Percentiles rank a stretch among this genome's conserved stretches.
These are phyloP conservation scores for Amanita polypyramis DNA, from an alignment of 768 basidiomycete genomes.

Conservation along the genomic window DNA sequence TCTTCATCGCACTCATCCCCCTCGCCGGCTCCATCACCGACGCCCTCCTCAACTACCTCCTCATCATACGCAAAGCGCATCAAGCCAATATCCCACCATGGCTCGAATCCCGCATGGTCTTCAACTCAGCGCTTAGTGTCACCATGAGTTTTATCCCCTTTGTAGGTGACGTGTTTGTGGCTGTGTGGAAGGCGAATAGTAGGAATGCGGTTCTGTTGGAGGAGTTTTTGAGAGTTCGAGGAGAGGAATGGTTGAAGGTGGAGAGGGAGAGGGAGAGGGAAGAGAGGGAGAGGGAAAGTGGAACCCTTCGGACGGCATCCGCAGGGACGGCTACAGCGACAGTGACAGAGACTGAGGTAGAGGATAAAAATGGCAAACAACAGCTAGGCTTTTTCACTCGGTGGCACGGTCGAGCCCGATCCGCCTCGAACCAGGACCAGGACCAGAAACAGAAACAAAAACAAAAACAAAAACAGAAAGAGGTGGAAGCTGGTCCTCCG, in stretches of 20 bases:
- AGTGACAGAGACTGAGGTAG: not conserved
- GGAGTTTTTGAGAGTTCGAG: conserved; percentile 72
- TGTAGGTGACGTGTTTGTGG: conserved; percentile 67
- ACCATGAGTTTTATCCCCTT: conserved; percentile 58
- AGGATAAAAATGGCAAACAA: not conserved
- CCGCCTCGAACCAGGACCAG: too few relatives aligned
- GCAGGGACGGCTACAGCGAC: not conserved
- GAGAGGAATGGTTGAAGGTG: conserved; percentile 49
- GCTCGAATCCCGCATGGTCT: conserved; percentile 64
- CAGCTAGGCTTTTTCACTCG: not conserved
- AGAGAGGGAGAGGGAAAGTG: conserved; percentile 11
- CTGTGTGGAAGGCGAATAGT: conserved; percentile 78
- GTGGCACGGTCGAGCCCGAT: not conserved
- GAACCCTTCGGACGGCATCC: too few relatives aligned
- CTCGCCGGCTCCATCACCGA: conserved; percentile 59
- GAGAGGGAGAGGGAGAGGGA: conserved; percentile 18
- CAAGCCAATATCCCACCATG: conserved; percentile 59
- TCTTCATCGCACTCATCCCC: conserved; percentile 69
- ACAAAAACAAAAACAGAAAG: not conserved
- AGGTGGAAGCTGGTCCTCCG: not conserved
- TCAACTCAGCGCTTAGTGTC: conserved; percentile 65
- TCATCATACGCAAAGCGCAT: conserved; percentile 68
- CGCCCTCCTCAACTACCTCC: conserved; percentile 55
- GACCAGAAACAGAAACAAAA: too few relatives aligned
- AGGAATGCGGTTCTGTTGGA: conserved; percentile 83